Percentiles rank a stretch among this genome's conserved stretches.
phyloP scores from a whole-genome alignment of 768 basidiomycete genomes.

The Sporobolomyces phaffii region DNA sequence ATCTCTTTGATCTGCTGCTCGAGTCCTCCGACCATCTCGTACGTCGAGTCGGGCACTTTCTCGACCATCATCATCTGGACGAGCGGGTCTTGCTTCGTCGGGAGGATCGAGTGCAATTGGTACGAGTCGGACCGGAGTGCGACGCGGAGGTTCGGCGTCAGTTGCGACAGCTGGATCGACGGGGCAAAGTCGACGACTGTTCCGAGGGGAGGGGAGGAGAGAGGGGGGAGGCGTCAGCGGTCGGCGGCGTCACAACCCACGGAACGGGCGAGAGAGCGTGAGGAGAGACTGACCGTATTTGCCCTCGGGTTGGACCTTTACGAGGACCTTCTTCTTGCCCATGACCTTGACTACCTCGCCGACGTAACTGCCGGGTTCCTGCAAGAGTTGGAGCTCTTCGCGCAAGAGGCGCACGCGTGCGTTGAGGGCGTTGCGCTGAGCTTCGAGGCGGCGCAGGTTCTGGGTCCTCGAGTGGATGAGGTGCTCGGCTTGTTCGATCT shows the following conservation, averaged over 20 bases:
- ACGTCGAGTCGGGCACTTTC: constrained; percentile 97
- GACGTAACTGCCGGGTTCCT: constrained; percentile 94
- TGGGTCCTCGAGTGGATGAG: constrained; percentile 94
- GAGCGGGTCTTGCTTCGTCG: constrained; percentile 95
- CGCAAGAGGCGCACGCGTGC: constrained; percentile 82
- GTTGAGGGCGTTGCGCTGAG: constrained; percentile 93
- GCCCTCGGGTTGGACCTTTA: constrained; percentile 97
- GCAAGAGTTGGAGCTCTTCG: constrained; percentile 80
- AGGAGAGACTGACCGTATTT: constrained; percentile 93
- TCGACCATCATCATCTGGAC: constrained; percentile 99
- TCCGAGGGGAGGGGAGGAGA: background rate
- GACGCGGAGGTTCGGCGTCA: constrained; percentile 82
- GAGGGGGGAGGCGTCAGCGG: constrained; percentile 3
- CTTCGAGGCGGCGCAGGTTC: constrained; percentile 89
- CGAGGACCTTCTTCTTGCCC: constrained; percentile 97
- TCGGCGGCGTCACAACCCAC: background rate
- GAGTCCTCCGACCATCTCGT: constrained; percentile 98
- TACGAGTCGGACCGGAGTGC: constrained; percentile 90
- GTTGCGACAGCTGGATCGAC: constrained; percentile 69
- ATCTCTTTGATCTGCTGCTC: constrained; percentile 98
- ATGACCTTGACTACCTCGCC: constrained; percentile 97
- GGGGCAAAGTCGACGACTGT: constrained; percentile 88
- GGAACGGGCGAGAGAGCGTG: background rate
- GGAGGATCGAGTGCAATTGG: constrained; percentile 90
- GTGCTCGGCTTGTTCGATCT: constrained; percentile 87